Conservation (phyloP, 257 asterid species). For the Marsdenia floribunda region DNA sequence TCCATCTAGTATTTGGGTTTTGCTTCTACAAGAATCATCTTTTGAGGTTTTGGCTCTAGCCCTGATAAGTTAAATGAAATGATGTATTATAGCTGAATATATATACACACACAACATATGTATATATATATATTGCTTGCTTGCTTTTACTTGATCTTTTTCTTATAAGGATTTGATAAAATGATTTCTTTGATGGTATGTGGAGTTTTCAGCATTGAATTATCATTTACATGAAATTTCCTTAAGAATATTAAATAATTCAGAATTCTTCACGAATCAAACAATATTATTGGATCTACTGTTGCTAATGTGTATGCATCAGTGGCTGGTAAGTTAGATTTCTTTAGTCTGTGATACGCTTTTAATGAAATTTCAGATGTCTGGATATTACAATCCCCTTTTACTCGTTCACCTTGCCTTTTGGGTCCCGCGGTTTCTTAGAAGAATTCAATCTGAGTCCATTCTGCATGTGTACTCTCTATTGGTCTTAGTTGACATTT, state of each 20-base stretch:
- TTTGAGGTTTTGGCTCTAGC: not conserved
- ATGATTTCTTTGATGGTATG: not conserved
- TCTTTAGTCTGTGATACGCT: not conserved
- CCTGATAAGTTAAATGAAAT: not conserved
- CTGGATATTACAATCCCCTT: not conserved
- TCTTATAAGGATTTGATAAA: not conserved
- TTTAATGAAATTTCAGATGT: not conserved
- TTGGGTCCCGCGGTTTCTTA: not conserved
- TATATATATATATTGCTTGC: not conserved
- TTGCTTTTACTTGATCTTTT: not conserved
- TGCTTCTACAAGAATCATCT: not conserved
- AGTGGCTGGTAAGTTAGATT: constrained; percentile 1
- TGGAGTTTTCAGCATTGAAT: not conserved
- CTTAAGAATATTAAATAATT: not conserved
- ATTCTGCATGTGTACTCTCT: not conserved
- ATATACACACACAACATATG: too few species aligned
- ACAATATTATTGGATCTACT: not conserved
- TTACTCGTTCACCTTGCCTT: not conserved
- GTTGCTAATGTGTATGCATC: not conserved
- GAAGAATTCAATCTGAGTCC: not conserved
- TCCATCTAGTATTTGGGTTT: not conserved
- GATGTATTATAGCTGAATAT: not conserved
- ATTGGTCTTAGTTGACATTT: not conserved
- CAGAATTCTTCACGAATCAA: not conserved
- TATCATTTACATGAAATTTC: not conserved